Percentiles rank a stretch among this genome's conserved stretches.
phyloP scores from a whole-genome alignment of 768 basidiomycete genomes.

The Rhodotorula taiwanensis region DNA sequence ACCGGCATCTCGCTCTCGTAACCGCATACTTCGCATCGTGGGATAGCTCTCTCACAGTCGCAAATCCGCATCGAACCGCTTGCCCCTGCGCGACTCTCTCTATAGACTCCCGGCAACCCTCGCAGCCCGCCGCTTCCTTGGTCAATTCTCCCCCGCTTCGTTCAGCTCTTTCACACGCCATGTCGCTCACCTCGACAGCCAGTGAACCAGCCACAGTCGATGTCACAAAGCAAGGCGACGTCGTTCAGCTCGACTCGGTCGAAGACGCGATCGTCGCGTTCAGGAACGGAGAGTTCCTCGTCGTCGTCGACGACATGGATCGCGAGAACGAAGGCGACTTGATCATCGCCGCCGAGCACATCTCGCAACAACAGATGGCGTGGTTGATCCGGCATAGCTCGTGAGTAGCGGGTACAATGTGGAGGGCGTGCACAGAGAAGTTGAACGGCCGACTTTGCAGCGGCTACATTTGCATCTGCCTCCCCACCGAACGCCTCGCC shows the following conservation, averaged over 20 bases:
- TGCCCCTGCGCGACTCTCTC: too few relatives aligned
- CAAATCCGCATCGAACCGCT: too few relatives aligned
- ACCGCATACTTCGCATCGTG: too few relatives aligned
- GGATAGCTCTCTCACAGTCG: too few relatives aligned
- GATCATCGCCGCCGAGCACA: constrained; percentile 73
- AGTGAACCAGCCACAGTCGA: neutral
- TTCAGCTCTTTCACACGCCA: neutral
- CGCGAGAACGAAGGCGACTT: constrained; percentile 97
- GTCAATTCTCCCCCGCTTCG: neutral
- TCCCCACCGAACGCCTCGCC: constrained; percentile 67
- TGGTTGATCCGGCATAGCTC: constrained; percentile 97
- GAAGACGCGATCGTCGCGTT: constrained; percentile 73
- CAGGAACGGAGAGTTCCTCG: constrained; percentile 74
- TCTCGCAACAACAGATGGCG: constrained; percentile 92
- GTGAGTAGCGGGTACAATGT: constrained; percentile 49
- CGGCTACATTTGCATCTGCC: constrained; percentile 85
- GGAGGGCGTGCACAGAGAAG: neutral
- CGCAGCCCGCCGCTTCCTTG: neutral
- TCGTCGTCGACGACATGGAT: constrained; percentile 94
- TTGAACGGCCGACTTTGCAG: too few relatives aligned
- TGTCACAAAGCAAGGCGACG: neutral
- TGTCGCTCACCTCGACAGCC: neutral
- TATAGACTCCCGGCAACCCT: too few relatives aligned
- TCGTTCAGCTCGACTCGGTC: constrained; percentile 61
- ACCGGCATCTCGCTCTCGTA: too few relatives aligned